These are phyloP conservation scores for Ambispora gerdemannii DNA, from an alignment of 192 early-diverging fungal species.

Conservation along the genomic window DNA sequence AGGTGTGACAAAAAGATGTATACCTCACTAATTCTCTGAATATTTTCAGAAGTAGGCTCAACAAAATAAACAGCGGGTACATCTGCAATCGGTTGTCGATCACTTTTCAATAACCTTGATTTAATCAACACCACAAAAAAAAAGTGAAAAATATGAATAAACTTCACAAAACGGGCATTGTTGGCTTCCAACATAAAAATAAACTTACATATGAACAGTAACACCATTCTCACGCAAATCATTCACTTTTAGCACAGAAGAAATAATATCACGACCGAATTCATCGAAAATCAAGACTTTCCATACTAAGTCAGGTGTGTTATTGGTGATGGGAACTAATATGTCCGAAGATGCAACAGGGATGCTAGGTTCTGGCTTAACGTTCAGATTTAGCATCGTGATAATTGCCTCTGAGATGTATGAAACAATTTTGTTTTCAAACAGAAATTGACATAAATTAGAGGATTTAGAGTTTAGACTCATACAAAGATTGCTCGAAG, in stretches of 20 bases:
- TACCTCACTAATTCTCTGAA: constrained; percentile 78
- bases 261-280: constrained; percentile 91
- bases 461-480: no score
- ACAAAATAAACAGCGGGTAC: constrained; percentile 97
- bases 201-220: constrained; percentile 90
- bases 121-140: constrained; percentile 25
- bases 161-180: background rate
- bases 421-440: background rate
- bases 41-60: constrained; percentile 84
- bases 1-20: background rate
- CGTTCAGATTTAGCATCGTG: constrained; percentile 86
- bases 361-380: constrained; percentile 39
- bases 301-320: constrained; percentile 85
- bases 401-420: constrained; percentile 68
- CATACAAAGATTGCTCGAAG: background rate
- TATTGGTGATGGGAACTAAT: constrained; percentile 29
- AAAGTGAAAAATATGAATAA: background rate
- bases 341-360: constrained; percentile 38
- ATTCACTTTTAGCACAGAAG: constrained; percentile 93
- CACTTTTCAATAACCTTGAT: constrained; percentile 70
- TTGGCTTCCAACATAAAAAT: background rate
- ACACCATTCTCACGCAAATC: constrained; percentile 94
- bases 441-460: background rate
- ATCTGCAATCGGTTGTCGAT: constrained; percentile 87
- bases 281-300: constrained; percentile 96